Base-by-base conservation (phyloP, 345 rosid genomes). In the Diplotaxis tenuifolia region DNA sequence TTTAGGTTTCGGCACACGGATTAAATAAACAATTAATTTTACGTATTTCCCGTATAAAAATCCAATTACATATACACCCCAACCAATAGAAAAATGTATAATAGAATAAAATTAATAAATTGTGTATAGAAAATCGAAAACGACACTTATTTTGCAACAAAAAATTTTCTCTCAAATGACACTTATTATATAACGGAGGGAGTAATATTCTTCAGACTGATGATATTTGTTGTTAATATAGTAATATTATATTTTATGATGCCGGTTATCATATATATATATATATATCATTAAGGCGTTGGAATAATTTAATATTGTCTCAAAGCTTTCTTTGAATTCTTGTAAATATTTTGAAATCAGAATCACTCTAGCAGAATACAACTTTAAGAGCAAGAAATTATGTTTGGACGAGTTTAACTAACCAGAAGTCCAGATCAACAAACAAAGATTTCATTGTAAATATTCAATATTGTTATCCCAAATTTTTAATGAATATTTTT, bases 401-500 rank as follows among this genome's bases (percentile, higher is more conserved):
- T 4, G 18, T 69, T 49, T 49, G 9, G 18, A 49, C 11, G 16
- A 9, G 45, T 16, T 8, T 7, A 42, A 21, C 53, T 55, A 18
- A 36, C 19, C 23, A 22, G 14, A 72, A 64, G 45, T 25, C 54
- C 25, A 31, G 31, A 59, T 60, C 45, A 60, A 15, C 12, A 4
- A 65, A 28, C 34, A 45, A 14, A 19, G n/a, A 29, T 29, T 67
- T 4, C n/a, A 38, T 67, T 61, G 15, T 32, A 62, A 22, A 38
- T 62, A 42, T 42, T 23, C 15, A 49, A 7, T 14, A 62, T 62
- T 40, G 70, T 27, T 45, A 42, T 18, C 66, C 22, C 53, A 27
- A 65, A 76, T 22, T n/a, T 69, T 29, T 15, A 62, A 70, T 20
- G 70, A 65, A 76, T 68, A 76, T n/a, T 68, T 8, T 18, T 0